Evolutionary conservation across 2,329 filamentous ascomycete species (phyloP), one percentile per base, ranked within the genome.

Genomic region (Coniochaeta sp.): DNA sequence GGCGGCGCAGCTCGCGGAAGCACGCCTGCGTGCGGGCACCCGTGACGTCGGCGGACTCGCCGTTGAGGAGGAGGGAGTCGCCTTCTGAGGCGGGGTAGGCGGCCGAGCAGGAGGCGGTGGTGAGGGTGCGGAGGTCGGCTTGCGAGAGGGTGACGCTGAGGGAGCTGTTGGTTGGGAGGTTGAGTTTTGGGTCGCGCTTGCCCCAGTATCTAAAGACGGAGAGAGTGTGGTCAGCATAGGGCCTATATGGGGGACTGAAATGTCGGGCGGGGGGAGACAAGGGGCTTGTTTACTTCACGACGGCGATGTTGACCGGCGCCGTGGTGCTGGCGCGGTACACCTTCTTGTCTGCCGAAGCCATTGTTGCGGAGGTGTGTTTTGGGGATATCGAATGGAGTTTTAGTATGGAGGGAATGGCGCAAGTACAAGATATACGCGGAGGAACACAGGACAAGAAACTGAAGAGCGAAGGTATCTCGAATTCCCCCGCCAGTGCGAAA

Each of bases 151-250:
- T 99, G 53, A 99, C 92, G 57, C 90, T 96, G 65, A 99, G 85
- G 58, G 94, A 99, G 58, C 90, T 95, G 77, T 99, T 99, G 67
- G 94, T 97, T 31, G 94, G 94, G 52, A 97, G 87, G 72, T 99
- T 99, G 63, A 97, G 83, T 67, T 88, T 89, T 50, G 89, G 73
- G 71, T 97, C 91, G 56, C 94, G 89, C 75, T 99, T 99, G 62
- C 95, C 94, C 94, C 95, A 99, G 81, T 99, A 80, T 57, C 77
- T 75, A 52, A 16, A 33, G 22, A 26, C 6, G 26, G n/a, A 45
- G n/a, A n/a, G 16, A 20, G 5, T 20, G 7, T 7, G 5, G 33
- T 38, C 18, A 38, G 33, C 13, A 38, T 10, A 12, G 51, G 50
- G 53, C 24, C 52, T 52, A 51, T 31, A 51, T 56, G 55, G 26